Conservation (phyloP, 1,284 basidiomycete genomes). For the Pseudozyma tsukubaensis region DNA sequence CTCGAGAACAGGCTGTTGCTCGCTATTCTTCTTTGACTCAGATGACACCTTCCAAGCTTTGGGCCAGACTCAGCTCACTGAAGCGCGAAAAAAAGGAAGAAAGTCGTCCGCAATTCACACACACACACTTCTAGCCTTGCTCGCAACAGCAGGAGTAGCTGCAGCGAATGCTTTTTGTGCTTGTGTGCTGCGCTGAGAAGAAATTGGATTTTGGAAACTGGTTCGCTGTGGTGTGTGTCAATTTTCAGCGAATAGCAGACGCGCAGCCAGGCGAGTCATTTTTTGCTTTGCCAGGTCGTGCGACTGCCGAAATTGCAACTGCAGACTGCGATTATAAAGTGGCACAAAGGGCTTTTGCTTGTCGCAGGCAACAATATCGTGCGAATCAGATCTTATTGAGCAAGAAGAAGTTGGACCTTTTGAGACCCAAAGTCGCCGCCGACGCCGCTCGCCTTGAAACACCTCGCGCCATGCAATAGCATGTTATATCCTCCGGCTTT, state of each 20-base stretch:
- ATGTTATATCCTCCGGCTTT: not conserved
- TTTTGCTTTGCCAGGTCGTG: constrained; percentile 10
- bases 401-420: not conserved
- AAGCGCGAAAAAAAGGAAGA: constrained; percentile 23
- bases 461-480: not conserved
- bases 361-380: not conserved
- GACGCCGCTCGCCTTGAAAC: not conserved
- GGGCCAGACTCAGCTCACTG: not conserved
- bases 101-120: constrained; percentile 12
- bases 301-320: constrained; percentile 3
- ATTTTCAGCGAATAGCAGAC: constrained; percentile 9
- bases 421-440: not conserved
- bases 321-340: not conserved
- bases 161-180: not conserved
- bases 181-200: not conserved
- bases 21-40: too few relatives aligned
- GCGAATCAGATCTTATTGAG: not conserved
- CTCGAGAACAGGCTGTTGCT: not conserved
- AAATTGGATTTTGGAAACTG: too few relatives aligned
- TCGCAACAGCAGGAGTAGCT: not conserved
- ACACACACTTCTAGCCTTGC: not conserved
- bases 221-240: not conserved
- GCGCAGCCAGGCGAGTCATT: constrained; percentile 29
- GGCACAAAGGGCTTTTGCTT: constrained; percentile 1
- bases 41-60: too few relatives aligned